Percentiles rank a stretch among this genome's conserved stretches.
phyloP scores from a whole-genome alignment of 768 basidiomycete species.

The Royoungia palumana region DNA sequence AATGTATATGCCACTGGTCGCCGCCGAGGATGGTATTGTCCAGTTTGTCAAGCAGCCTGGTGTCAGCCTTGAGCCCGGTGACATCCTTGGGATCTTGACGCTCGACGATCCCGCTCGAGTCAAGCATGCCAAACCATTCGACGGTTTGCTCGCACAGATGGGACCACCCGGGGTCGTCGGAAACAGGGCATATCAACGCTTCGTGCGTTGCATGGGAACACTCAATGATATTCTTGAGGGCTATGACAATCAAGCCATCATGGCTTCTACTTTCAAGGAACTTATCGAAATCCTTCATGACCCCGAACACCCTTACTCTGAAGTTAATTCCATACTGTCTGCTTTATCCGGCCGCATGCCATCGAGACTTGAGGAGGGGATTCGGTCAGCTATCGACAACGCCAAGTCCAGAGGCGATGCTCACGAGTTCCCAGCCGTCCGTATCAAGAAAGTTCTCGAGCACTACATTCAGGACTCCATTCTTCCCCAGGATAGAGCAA shows the following conservation, averaged over 20 bases:
- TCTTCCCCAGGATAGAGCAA: constrained; percentile 72
- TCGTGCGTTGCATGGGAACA: constrained; percentile 66
- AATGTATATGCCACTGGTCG: constrained; percentile 99
- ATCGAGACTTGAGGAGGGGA: constrained; percentile 80
- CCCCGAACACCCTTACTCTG: constrained; percentile 84
- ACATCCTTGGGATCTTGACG: constrained; percentile 94
- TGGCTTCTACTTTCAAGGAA: constrained; percentile 83
- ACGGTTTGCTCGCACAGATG: constrained; percentile 86
- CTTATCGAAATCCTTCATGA: constrained; percentile 79
- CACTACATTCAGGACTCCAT: constrained; percentile 80
- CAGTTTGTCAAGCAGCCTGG: constrained; percentile 99
- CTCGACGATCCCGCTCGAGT: constrained; percentile 95
- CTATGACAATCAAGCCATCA: constrained; percentile 92
- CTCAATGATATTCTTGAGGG: constrained; percentile 93
- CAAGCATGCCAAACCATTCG: constrained; percentile 97
- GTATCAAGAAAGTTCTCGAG: constrained; percentile 84
- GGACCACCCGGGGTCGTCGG: constrained; percentile 84
- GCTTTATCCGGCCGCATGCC: constrained; percentile 93
- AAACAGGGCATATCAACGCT: constrained; percentile 86
- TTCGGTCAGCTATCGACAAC: constrained; percentile 74
- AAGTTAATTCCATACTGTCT: constrained; percentile 79
- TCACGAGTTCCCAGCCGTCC: constrained; percentile 86
- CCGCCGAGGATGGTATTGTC: constrained; percentile 89
- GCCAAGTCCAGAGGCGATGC: constrained; percentile 69
- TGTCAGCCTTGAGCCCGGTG: constrained; percentile 93